Evolutionary conservation across 306 rosid genomes (phyloP).

Genomic region (Glycine tomentella): DNA sequence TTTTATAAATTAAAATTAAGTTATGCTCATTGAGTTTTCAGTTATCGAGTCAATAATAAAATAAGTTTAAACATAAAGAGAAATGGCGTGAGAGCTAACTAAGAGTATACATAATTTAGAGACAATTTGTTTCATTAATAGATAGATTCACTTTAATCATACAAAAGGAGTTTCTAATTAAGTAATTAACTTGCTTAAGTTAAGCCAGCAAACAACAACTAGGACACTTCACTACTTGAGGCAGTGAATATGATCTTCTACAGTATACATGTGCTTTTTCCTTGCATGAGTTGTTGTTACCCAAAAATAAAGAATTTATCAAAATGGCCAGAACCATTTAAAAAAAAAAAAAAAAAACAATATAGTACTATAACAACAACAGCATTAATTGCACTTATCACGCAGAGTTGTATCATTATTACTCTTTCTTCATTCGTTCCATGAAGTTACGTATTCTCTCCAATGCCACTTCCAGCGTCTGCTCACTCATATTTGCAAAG

Average conservation of each 20-base stretch:
- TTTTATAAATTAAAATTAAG: too few species aligned
- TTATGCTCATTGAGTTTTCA: not conserved
- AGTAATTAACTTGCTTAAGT: slow-evolving; percentile 57
- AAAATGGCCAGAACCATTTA: slow-evolving; percentile 58
- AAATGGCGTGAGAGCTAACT: not conserved
- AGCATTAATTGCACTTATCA: not conserved
- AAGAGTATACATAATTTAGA: not conserved
- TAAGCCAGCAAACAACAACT: slow-evolving; percentile 71
- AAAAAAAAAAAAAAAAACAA: slow-evolving; percentile 15
- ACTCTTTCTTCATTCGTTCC: slow-evolving; percentile 44
- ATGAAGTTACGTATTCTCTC: slow-evolving; percentile 69
- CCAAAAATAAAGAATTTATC: slow-evolving; percentile 32
- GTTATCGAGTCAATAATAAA: not conserved
- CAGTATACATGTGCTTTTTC: not conserved
- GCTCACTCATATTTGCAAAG: slow-evolving; percentile 87
- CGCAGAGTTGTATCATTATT: too few species aligned
- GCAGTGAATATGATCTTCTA: too few species aligned
- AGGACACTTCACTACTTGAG: not conserved
- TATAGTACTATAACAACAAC: not conserved
- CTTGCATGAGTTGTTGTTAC: slow-evolving; percentile 38
- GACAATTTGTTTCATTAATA: not conserved
- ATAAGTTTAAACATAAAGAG: not conserved
- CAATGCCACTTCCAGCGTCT: slow-evolving; percentile 71
- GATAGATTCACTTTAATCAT: not conserved
- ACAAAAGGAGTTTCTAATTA: slow-evolving; percentile 37